A percentile compares a stretch with the other conserved stretches of the same genome.
Conservation (phyloP, 2,329 filamentous ascomycete species). For the Penicillium crustosum region DNA sequence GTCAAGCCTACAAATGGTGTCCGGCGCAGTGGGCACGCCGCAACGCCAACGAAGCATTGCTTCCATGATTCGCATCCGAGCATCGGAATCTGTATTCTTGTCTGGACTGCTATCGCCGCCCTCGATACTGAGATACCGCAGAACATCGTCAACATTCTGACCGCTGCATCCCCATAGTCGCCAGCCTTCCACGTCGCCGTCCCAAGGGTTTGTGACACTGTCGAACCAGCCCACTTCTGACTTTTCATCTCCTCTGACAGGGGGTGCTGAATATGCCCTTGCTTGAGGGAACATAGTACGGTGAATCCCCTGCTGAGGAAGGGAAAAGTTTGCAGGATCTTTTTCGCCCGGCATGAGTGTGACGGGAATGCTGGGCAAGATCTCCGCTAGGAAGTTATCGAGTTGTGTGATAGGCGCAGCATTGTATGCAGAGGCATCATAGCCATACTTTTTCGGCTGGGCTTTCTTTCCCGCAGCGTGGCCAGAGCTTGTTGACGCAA, state of each 20-base stretch:
- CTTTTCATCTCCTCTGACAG: slow-evolving; percentile 34
- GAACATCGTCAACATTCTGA: slow-evolving; percentile 90
- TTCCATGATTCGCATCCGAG: slow-evolving; percentile 87
- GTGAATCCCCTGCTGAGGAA: slow-evolving; percentile 92
- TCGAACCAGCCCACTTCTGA: slow-evolving; percentile 73
- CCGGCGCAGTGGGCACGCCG: slow-evolving; percentile 88
- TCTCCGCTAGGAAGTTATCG: slow-evolving; percentile 75
- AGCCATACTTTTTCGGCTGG: slow-evolving; percentile 80
- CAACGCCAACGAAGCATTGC: slow-evolving; percentile 90
- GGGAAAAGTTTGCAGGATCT: slow-evolving; percentile 84
- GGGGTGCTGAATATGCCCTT: slow-evolving; percentile 60
- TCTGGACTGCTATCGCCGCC: slow-evolving; percentile 29
- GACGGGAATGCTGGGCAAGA: slow-evolving; percentile 83
- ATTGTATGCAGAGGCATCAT: slow-evolving; percentile 87
- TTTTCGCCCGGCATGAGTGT: slow-evolving; percentile 81
- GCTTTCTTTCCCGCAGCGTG: slow-evolving; percentile 47
- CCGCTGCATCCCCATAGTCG: slow-evolving; percentile 81
- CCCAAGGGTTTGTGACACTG: slow-evolving; percentile 87
- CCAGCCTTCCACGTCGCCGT: slow-evolving; percentile 88
- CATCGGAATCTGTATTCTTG: slow-evolving; percentile 54
- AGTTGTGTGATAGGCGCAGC: slow-evolving; percentile 77
- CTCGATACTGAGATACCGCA: slow-evolving; percentile 73
- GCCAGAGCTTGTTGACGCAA: slow-evolving; percentile 43
- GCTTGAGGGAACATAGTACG: slow-evolving; percentile 82
- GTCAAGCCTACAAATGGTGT: slow-evolving; percentile 78